phyloP scores from a whole-genome alignment of 345 rosid genomes.

The Turritis glabra region DNA sequence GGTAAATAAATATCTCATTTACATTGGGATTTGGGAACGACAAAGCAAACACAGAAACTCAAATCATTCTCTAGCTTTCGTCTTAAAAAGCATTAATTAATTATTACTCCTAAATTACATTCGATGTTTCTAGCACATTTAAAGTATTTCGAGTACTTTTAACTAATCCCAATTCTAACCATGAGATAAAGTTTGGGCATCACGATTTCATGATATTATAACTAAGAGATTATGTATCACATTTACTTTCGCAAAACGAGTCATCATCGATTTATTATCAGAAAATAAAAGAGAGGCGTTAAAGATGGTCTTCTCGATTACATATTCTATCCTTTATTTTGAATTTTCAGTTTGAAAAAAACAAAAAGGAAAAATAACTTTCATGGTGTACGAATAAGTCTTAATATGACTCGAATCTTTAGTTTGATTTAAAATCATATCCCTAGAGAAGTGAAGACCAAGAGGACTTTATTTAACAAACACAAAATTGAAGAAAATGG shows the following conservation, averaged over 20 bases:
- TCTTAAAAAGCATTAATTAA: background rate
- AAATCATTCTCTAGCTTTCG: constrained; percentile 3
- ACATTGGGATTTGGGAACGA: constrained; percentile 30
- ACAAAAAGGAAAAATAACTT: background rate
- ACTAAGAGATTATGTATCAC: background rate
- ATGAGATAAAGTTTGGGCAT: background rate
- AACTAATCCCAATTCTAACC: constrained; percentile 2
- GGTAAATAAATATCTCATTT: background rate
- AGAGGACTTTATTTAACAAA: background rate
- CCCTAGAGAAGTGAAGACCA: constrained; percentile 21
- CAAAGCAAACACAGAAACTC: constrained; percentile 17
- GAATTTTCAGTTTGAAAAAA: constrained; percentile 7
- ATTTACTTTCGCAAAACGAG: background rate
- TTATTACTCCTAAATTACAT: too few relatives aligned
- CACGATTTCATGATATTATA: background rate
- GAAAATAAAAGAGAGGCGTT: background rate
- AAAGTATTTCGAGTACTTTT: too few relatives aligned
- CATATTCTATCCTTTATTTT: constrained; percentile 31
- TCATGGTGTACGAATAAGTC: constrained; percentile 19
- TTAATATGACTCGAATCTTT: constrained; percentile 29
- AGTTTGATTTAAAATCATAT: constrained; percentile 31
- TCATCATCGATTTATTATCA: background rate
- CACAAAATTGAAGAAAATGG: background rate
- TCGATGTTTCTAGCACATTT: too few relatives aligned
- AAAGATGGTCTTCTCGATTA: constrained; percentile 7